Percentiles rank a stretch among this genome's conserved stretches.
Conservation (phyloP, 768 basidiomycete species). For the Tephrocybe sp. region DNA sequence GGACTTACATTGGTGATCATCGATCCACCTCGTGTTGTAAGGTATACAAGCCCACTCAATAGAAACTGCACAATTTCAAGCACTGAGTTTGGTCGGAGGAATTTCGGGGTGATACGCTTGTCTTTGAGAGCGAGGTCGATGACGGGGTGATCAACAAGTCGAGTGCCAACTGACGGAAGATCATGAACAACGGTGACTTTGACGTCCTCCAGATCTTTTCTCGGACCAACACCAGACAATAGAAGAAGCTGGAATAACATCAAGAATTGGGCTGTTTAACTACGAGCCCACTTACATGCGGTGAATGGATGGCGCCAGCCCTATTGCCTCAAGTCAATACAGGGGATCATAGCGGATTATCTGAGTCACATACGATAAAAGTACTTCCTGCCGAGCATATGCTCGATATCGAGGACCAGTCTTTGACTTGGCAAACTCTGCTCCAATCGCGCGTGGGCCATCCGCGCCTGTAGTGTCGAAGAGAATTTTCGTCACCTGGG, state of each 20-base stretch:
- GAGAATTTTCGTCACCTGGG: constrained; percentile 53
- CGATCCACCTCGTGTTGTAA: constrained; percentile 45
- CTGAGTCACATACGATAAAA: constrained; percentile 42
- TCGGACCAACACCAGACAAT: constrained; percentile 79
- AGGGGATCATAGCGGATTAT: too few species aligned
- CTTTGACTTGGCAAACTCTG: constrained; percentile 48
- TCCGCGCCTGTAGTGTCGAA: constrained; percentile 33
- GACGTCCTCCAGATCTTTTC: constrained; percentile 50
- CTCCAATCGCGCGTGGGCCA: constrained; percentile 48
- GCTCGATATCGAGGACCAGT: constrained; percentile 39
- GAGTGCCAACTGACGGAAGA: constrained; percentile 71
- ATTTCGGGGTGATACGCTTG: constrained; percentile 45
- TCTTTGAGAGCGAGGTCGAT: constrained; percentile 57
- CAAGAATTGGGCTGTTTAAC: background rate
- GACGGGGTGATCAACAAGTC: constrained; percentile 72
- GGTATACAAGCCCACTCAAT: constrained; percentile 40
- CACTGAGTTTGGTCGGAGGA: constrained; percentile 33
- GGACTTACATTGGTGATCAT: constrained; percentile 53
- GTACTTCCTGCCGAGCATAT: constrained; percentile 53
- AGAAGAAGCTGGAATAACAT: constrained; percentile 50
- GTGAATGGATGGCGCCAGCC: constrained; percentile 64
- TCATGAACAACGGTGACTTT: constrained; percentile 60
- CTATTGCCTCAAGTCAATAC: constrained; percentile 27
- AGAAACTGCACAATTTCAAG: constrained; percentile 27
- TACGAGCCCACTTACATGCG: constrained; percentile 38